These are phyloP conservation scores for Allium cepa DNA, from an alignment of 106 monocot genomes.

Conservation along the genomic window DNA sequence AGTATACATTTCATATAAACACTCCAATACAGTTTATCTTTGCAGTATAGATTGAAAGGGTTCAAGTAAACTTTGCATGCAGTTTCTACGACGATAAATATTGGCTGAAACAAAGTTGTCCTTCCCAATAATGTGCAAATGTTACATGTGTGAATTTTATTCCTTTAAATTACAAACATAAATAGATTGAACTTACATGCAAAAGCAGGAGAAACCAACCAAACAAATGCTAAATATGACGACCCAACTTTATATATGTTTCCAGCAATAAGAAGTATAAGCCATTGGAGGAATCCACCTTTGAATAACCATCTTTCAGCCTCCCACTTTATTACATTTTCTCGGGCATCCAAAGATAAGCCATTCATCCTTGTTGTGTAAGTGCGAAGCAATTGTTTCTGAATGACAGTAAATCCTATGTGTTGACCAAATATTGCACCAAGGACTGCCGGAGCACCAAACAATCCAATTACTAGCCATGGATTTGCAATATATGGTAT, in stretches of 20 bases:
- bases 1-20: too few relatives aligned
- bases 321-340: constrained; percentile 47
- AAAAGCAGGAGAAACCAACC: constrained; percentile 92
- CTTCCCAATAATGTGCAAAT: too few relatives aligned
- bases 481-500: constrained; percentile 73
- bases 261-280: constrained; percentile 60
- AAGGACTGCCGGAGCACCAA: constrained; percentile 82
- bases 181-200: constrained; percentile 55
- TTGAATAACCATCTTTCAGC: constrained; percentile 98
- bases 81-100: too few relatives aligned
- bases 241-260: constrained; percentile 54
- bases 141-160: too few relatives aligned
- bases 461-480: constrained; percentile 75
- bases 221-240: constrained; percentile 78
- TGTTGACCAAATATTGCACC: constrained; percentile 90
- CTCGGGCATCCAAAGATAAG: constrained; percentile 11
- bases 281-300: constrained; percentile 87
- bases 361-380: constrained; percentile 17
- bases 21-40: too few relatives aligned
- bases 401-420: constrained; percentile 67
- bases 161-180: not conserved
- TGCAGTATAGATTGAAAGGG: too few relatives aligned
- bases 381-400: constrained; percentile 33
- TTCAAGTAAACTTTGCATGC: too few relatives aligned
- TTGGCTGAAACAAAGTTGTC: too few relatives aligned